Base-by-base conservation (phyloP, 1,284 basidiomycete species). In the Stereum hirsutum region DNA sequence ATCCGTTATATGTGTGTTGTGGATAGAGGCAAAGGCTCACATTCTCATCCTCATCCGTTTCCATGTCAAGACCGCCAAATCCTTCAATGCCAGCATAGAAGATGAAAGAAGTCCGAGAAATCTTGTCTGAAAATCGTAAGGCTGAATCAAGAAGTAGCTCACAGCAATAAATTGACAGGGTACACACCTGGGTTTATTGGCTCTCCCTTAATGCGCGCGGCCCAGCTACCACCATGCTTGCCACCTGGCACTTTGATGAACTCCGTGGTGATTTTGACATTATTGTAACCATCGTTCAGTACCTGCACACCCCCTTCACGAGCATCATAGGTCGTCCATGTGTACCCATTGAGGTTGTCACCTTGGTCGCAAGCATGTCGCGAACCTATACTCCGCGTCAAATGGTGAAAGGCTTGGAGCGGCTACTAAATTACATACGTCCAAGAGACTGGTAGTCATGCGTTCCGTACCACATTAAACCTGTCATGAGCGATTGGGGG, bases 301-400 rank as follows among this genome's bases (percentile, higher is more conserved):
- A 89, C 75, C 60, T 97, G 89, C 12, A 86, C 72, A 39, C 90
- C 91, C 45, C 89, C 90, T 53, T 84, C 74, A 24, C 89, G 78
- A 12, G 88, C 72, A 58, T 97, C 91, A 57, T 91, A 93, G 52
- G 81, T 76, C 5, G 84, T 86, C 84, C 89, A 97, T 12, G 84
- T 84, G 63, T 95, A 97, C 31, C 72, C 72, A 40, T 80, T 73
- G 35, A 96, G 68, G 3, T 77, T 81, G 54, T 95, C 89, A 8
- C 76, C 79, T 59, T 95, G 89, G 53, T 93, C 89, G 58, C 91
- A 94, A n/a, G 85, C 73, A 66, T 97, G 92, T 8, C 93, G 80
- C 19, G 83, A 67, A 48, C 76, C 89, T 92, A 54, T 20, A 34
- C 14, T 39, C 54, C 8, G 47, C 45, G 33, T 45, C 43, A 37